Evolutionary conservation across 495 filamentous ascomycete species (phyloP), one percentile per base, ranked within the genome.

Genomic region (Penicillium maclennaniae): DNA sequence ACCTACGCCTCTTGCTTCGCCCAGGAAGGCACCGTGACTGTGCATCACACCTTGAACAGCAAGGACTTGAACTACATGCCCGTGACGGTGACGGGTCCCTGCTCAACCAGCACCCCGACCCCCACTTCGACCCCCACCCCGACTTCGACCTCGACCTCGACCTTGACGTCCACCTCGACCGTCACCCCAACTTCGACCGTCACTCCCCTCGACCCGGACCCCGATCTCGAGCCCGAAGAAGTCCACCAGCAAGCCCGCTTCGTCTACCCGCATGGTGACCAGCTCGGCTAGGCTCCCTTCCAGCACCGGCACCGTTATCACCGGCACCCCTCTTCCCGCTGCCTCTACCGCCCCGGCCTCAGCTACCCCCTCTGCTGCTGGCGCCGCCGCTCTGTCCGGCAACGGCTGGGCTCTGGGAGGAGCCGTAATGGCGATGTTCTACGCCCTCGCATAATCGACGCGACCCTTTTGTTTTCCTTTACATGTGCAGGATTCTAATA

Each of bases 1-100:
- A 71, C 70, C 53, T 67, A 55, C 45, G 54, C 67, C 43, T 66
- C 61, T 28, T 73, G 70, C 63, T 45, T 36, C 21, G 56, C 60
- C 7, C 45, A 45, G 2, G 43, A 60, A 5, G 64, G 62, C 54
- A 73, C 64, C 37, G 57, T 55, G 4, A 58, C 58, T 7, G 60
- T 61, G 21, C 51, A 56, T 25, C 49, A 56, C 15, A 67, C 57
- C n/a, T 54, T 65, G 41, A 45, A 42, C 37, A 40, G 46, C 23
- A 54, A 49, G 41, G 47, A 62, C 15, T 34, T 70, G 17, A 60
- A 67, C 52, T 65, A 51, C 49, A 56, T 69, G 47, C 38, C 66
- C 37, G 59, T 71, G 42, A 70, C 69, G 17, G 51, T 70, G 27
- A 60, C 61, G 15, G 59, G 55, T 15, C 49, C 42, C 50, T 48